Base-by-base conservation (phyloP, 106 monocot species). In the Acorus calamus region DNA sequence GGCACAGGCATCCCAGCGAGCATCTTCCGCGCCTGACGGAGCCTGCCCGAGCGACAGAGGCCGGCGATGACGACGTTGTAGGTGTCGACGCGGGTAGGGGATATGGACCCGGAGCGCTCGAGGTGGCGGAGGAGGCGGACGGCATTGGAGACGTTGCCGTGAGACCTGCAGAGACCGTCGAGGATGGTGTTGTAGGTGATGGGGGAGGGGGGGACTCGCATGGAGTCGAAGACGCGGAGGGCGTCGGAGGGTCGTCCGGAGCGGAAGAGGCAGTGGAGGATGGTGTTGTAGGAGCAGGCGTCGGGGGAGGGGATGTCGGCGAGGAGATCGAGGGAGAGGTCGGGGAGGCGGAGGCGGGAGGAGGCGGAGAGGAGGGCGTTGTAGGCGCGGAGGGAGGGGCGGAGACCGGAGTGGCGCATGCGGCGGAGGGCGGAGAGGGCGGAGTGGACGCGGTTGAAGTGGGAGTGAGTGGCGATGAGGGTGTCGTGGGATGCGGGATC, bases 401-500 rank as follows among this genome's bases (percentile, higher is more conserved):
- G 65, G 8, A 88, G 28, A 10, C 88, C 80, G 13, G 84, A 76
- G 57, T 85, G 79, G 46, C 71, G 62, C 92, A 92, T 92, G 61
- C 87, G 67, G 51, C 47, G 45, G 14, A 80, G 7, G 64, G 83
- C 63, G 5, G 63, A 61, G 60, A 80, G 66, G 11, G 82, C 93
- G 56, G 72, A 74, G 51, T 80, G 68, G 53, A 86, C 43, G 3
- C 78, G 82, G 41, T 76, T 62, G 53, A 71, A 68, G 41, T 69
- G 68, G 66, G 78, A 89, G 61, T 86, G 83, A 4, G 81, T 87
- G 48, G 76, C 10, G 58, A 94, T 73, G 58, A 94, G 63, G 2
- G 75, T 84, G 64, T 90, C 90, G 66, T 94, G 87, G n/a, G 90
- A 82, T n/a, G 82, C 74, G 42, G 76, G 87, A 80, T 84, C 80